phyloP scores from a whole-genome alignment of 495 filamentous ascomycete genomes.

The Aspergillus conjunctus region DNA sequence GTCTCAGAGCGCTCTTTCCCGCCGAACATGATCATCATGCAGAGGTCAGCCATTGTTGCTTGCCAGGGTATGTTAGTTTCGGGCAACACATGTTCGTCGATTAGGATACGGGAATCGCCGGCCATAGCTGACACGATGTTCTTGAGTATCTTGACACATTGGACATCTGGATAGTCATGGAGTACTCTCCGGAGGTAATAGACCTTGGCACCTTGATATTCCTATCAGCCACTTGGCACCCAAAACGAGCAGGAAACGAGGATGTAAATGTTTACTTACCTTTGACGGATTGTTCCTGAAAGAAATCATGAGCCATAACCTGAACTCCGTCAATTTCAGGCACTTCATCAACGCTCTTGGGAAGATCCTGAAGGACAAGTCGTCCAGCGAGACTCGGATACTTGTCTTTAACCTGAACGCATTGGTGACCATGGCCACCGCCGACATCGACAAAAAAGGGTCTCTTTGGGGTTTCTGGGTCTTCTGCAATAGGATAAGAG shows the following conservation, averaged over 20 bases:
- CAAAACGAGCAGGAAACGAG: background rate
- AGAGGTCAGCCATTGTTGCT: conserved; percentile 36
- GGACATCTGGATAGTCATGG: conserved; percentile 42
- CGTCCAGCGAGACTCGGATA: conserved; percentile 43
- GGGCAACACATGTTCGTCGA: conserved; percentile 45
- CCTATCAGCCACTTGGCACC: background rate
- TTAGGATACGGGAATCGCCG: conserved; percentile 38
- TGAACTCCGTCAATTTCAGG: conserved; percentile 48
- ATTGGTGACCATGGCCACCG: conserved; percentile 57
- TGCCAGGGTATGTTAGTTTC: conserved; percentile 35
- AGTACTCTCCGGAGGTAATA: conserved; percentile 35
- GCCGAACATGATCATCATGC: conserved; percentile 40
- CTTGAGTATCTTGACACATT: conserved; percentile 35
- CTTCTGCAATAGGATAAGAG: background rate
- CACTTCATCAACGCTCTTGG: conserved; percentile 40
- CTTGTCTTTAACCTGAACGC: conserved; percentile 43
- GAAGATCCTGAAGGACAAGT: conserved; percentile 58
- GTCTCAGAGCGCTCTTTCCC: conserved; percentile 37
- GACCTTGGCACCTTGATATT: background rate
- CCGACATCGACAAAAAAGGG: conserved; percentile 56
- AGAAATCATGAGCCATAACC: conserved; percentile 52
- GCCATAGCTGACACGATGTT: conserved; percentile 37
- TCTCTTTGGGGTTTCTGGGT: conserved; percentile 21
- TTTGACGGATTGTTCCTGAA: conserved; percentile 49
- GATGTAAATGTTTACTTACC: conserved; percentile 20